These are phyloP conservation scores for Amphirosellinia nigrospora DNA, from an alignment of 495 filamentous ascomycete species.

Conservation along the genomic window DNA sequence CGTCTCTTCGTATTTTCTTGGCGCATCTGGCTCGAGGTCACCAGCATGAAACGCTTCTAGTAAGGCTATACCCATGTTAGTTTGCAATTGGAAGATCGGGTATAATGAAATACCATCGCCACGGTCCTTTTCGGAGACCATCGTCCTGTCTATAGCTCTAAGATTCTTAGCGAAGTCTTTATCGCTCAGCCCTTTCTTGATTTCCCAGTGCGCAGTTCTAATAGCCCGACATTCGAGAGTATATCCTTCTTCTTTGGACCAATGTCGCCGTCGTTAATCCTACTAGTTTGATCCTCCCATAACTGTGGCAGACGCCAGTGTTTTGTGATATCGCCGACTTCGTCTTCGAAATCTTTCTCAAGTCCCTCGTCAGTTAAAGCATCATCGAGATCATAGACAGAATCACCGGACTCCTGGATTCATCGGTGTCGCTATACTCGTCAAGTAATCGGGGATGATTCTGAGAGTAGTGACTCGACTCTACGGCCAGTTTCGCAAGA, in stretches of 20 bases:
- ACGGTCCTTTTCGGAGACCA: constrained; percentile 36
- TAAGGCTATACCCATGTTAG: constrained; percentile 41
- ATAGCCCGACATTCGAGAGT: constrained; percentile 27
- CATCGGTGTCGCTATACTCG: background rate
- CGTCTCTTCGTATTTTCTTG: constrained; percentile 43
- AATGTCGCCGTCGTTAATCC: constrained; percentile 27
- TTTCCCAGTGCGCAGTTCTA: constrained; percentile 26
- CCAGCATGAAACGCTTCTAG: constrained; percentile 51
- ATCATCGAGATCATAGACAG: background rate
- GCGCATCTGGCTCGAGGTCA: constrained; percentile 50
- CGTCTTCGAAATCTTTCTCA: constrained; percentile 4
- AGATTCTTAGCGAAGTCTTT: constrained; percentile 32
- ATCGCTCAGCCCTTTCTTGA: constrained; percentile 44
- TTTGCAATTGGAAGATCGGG: background rate
- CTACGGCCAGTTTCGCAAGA: constrained; percentile 28
- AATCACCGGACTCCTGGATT: background rate
- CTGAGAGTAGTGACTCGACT: background rate
- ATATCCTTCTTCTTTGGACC: constrained; percentile 22
- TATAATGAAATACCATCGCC: constrained; percentile 25
- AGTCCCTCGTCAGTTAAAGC: background rate
- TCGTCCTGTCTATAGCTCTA: constrained; percentile 30
- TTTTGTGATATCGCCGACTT: constrained; percentile 5
- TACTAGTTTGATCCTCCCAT: constrained; percentile 30
- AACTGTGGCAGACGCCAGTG: constrained; percentile 27
- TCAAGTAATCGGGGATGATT: constrained; percentile 16